A percentile compares a stretch with the other conserved stretches of the same genome.
Evolutionary conservation across 768 basidiomycete genomes (phyloP).

Genomic region (Coprinellus aureogranulatus): DNA sequence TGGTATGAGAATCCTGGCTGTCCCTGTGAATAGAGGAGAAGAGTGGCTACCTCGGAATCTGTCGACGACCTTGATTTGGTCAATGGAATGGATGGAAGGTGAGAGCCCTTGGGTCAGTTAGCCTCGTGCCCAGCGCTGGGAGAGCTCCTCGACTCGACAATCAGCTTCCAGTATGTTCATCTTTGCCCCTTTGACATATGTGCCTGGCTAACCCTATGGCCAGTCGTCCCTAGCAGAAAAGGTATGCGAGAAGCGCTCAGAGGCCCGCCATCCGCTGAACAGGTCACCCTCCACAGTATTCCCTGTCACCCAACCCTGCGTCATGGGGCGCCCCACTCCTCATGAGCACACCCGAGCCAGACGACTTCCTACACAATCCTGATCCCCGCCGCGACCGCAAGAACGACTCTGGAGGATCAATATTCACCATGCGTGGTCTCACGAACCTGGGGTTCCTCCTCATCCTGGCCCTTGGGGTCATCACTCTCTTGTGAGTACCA

Average conservation of each 20-base stretch:
- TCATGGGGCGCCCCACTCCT: slow-evolving; percentile 44
- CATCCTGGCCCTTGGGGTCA: slow-evolving; percentile 41
- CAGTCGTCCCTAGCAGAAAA: slow-evolving; percentile 28
- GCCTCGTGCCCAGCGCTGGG: slow-evolving; percentile 5
- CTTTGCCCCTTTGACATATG: too few relatives aligned
- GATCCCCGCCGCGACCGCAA: slow-evolving; percentile 51
- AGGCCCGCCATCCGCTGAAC: neutral
- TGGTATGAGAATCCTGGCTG: neutral
- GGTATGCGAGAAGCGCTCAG: slow-evolving; percentile 12
- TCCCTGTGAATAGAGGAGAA: neutral
- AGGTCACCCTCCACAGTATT: slow-evolving; percentile 20
- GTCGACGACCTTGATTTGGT: slow-evolving; percentile 99
- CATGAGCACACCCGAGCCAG: slow-evolving; percentile 44
- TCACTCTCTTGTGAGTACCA: slow-evolving; percentile 50
- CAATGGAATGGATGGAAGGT: slow-evolving; percentile 97
- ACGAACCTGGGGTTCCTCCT: slow-evolving; percentile 61
- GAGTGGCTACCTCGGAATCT: slow-evolving; percentile 78
- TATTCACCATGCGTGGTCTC: slow-evolving; percentile 59
- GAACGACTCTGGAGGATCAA: slow-evolving; percentile 50
- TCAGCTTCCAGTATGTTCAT: too few relatives aligned
- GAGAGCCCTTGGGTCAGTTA: slow-evolving; percentile 66
- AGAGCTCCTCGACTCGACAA: slow-evolving; percentile 22
- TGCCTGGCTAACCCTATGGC: too few relatives aligned
- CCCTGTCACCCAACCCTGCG: slow-evolving; percentile 41
- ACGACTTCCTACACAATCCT: slow-evolving; percentile 61